Conservation (phyloP, 108 stramenopile species). For the Asterionellopsis glacialis region DNA sequence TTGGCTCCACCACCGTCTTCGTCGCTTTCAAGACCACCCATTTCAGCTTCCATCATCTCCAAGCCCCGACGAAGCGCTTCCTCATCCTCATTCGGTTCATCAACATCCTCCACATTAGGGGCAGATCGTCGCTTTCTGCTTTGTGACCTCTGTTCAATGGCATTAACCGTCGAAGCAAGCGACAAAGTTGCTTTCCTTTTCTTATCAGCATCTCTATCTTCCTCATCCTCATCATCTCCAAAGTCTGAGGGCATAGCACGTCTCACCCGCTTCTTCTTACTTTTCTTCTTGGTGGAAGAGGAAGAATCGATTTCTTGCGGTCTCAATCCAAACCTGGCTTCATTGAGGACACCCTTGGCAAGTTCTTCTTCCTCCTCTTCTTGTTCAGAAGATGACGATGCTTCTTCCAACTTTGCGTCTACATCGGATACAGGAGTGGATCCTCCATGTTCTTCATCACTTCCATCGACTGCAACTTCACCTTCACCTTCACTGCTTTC, state of each 20-base stretch:
- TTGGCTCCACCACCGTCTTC: constrained; percentile 16
- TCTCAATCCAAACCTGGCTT: constrained; percentile 72
- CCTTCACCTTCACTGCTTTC: constrained; percentile 15
- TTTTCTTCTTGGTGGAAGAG: constrained; percentile 2
- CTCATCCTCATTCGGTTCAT: constrained; percentile 39
- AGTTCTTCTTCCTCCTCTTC: constrained; percentile 3
- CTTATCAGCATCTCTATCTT: constrained; percentile 22
- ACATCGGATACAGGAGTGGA: neutral
- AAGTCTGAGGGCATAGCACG: constrained; percentile 27
- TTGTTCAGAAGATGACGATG: constrained; percentile 14
- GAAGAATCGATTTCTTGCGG: constrained; percentile 43
- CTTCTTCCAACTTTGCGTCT: neutral
- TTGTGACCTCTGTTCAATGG: constrained; percentile 60
- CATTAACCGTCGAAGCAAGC: constrained; percentile 65
- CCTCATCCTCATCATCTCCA: constrained; percentile 57
- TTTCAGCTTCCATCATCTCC: constrained; percentile 79
- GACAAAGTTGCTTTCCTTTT: constrained; percentile 32
- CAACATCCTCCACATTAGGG: constrained; percentile 39
- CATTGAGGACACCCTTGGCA: constrained; percentile 32
- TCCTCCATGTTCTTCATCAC: constrained; percentile 11
- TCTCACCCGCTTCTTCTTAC: constrained; percentile 13
- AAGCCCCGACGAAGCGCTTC: constrained; percentile 49
- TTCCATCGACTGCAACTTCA: constrained; percentile 9
- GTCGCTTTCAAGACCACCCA: constrained; percentile 43
- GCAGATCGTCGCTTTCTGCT: constrained; percentile 30